A percentile compares a stretch with the other conserved stretches of the same genome.
phyloP scores from a whole-genome alignment of 352 stramenopile species.

The Globisporangium sylvaticum region DNA sequence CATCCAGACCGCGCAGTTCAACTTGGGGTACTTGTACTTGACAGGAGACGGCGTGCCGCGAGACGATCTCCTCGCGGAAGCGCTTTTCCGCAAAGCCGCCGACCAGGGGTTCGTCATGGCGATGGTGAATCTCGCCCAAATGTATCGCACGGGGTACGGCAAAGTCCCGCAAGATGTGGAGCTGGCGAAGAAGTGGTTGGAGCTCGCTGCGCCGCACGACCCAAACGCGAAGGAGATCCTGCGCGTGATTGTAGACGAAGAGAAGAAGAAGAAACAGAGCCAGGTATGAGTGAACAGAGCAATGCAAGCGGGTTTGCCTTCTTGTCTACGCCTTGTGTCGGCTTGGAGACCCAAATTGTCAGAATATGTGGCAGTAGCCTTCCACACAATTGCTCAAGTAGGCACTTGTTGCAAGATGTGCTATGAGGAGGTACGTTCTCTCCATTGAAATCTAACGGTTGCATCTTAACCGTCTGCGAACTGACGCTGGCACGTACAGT shows the following conservation, averaged over 20 bases:
- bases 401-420: background rate
- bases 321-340: background rate
- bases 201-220: slow-evolving; percentile 70
- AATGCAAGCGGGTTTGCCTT: background rate
- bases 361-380: background rate
- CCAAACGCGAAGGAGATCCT: slow-evolving; percentile 76
- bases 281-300: background rate
- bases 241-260: slow-evolving; percentile 25
- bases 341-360: background rate
- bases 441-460: background rate
- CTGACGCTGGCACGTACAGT: background rate
- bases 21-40: slow-evolving; percentile 69
- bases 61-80: slow-evolving; percentile 60
- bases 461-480: background rate
- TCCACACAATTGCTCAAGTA: background rate
- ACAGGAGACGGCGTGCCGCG: slow-evolving; percentile 57
- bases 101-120: slow-evolving; percentile 84
- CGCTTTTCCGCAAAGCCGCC: slow-evolving; percentile 66
- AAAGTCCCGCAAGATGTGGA: slow-evolving; percentile 59
- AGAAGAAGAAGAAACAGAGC: slow-evolving; percentile 1
- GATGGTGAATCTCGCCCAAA: slow-evolving; percentile 85
- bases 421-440: background rate
- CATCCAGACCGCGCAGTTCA: slow-evolving; percentile 69
- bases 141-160: slow-evolving; percentile 73
- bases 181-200: slow-evolving; percentile 69